phyloP scores from a whole-genome alignment of 2,329 filamentous ascomycete species.

The Hymenoscyphus fraxineus region DNA sequence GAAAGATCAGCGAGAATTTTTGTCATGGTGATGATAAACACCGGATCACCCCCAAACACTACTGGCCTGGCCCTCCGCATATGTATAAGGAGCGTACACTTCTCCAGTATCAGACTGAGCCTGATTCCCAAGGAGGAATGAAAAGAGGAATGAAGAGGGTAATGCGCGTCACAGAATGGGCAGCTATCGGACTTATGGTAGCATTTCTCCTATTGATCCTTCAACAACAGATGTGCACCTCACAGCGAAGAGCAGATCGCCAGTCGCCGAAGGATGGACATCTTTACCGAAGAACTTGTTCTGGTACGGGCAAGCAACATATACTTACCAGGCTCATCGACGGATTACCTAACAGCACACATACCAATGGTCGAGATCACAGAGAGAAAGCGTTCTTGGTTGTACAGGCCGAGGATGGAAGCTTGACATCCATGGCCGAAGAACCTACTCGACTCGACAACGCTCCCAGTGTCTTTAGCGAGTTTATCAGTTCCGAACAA shows the following conservation, averaged over 20 bases:
- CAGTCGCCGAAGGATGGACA: constrained; percentile 22
- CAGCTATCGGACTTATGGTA: constrained; percentile 26
- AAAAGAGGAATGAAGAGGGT: constrained; percentile 10
- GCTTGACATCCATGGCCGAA: constrained; percentile 24
- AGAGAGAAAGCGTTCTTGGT: constrained; percentile 27
- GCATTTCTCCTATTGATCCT: constrained; percentile 25
- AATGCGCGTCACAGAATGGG: constrained; percentile 24
- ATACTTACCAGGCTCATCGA: constrained; percentile 19
- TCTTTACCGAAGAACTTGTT: constrained; percentile 17
- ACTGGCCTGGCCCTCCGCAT: constrained; percentile 16
- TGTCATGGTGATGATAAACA: constrained; percentile 16
- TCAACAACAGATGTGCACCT: constrained; percentile 21
- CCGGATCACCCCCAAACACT: constrained; percentile 22
- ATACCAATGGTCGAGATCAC: constrained; percentile 18
- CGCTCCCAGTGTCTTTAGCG: constrained; percentile 23
- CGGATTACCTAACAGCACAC: constrained; percentile 13
- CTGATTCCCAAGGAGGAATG: neutral
- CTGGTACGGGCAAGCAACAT: constrained; percentile 23
- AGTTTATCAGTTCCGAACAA: constrained; percentile 25
- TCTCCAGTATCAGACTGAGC: constrained; percentile 2
- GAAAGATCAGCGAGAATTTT: constrained; percentile 25
- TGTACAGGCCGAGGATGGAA: constrained; percentile 22
- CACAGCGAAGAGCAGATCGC: constrained; percentile 15
- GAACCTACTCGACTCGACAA: constrained; percentile 26
- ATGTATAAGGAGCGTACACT: constrained; percentile 6